Base-by-base conservation (phyloP, 75 land plant species). In the Pinus taeda region DNA sequence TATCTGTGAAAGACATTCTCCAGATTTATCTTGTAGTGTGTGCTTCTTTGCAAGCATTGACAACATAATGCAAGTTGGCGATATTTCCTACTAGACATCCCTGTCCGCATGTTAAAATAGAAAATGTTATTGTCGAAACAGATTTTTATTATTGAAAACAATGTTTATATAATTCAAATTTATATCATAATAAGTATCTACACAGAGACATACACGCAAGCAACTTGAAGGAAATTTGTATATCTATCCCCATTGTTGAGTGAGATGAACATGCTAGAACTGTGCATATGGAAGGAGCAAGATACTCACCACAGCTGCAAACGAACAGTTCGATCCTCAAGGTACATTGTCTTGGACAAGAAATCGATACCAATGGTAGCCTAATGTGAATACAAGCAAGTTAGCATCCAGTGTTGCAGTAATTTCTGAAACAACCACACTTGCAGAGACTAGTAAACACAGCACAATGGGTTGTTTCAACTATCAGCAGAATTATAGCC, bases 271-370 rank as follows among this genome's bases (percentile, higher is more conserved):
- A 36, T 21, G 11, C 49, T 57, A 77, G 55, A 49, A 67, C 49
- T 39, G 55, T 69, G 49, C 53, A 42, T 18, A 13, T 42, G 36
- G 42, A 22, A 69, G n/a, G 12, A n/a, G 37, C 7, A 7, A 49
- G 8, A 20, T 24, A 57, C 79, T 62, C 30, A 86, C 88, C 88
- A 86, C 4, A 86, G 80, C 75, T 86, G 88, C 75, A 86, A 60
- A 29, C 88, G 83, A 39, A 86, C 87, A 49, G 88, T 86, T 45
- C 88, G 79, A 71, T 86, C 88, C 53, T 86, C 88, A 59, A 86
- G 87, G 58, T 86, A 86, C 88, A 86, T 86, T 37, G 88, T 86
- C 77, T 86, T 86, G 22, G 88, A 86, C 21, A 86, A 79, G 74
- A 86, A 86, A 30, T 86, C 88, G 62, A 86, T 86, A 30, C 88